Base-by-base conservation (phyloP, 352 stramenopile species). In the Elongisporangium senticosum region DNA sequence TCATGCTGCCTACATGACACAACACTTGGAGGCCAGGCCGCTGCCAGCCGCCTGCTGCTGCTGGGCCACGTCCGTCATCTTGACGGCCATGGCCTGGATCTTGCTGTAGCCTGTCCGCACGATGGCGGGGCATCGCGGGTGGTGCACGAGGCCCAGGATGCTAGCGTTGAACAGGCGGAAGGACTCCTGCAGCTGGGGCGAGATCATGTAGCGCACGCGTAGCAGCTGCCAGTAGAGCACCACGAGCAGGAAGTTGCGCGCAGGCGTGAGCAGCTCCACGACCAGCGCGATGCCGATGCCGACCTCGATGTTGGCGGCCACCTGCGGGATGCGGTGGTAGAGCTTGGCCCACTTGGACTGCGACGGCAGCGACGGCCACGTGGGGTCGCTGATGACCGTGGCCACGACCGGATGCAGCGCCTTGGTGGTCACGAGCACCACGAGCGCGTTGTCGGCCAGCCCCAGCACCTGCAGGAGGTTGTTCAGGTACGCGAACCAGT, bases 141-240 rank as follows among this genome's bases (percentile, higher is more conserved):
- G 83, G 55, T 80, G 69, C 51, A 83, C 75, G 39, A 90, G 13
- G 26, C 67, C 63, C 33, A 90, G 64, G 48, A 93, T 80, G 40
- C 65, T 74, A 15, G 63, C 52, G 67, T 96, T 86, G 19, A 96
- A 65, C 22, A 67, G 58, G 56, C 78, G 75, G 72, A 95, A 96
- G 11, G 79, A 77, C 47, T 95, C 79, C 65, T 93, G 85, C 28
- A 96, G 69, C 64, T 89, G 79, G 53, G 83, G 83, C 48, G 83
- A 93, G 69, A 94, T 90, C 87, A 96, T 96, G 76, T 96, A 96
- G 63, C 87, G 86, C 69, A 96, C 83, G 54, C 87, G 87, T 55
- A 96, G 68, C 58, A 95, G 74, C 72, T 96, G 87, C 87, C 87
- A 96, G 77, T 93, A 95, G 59, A 95, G 71, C 63, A 96, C 72